Percentiles rank a stretch among this genome's conserved stretches.
These are phyloP conservation scores for Globisporangium okanoganense DNA, from an alignment of 352 stramenopile species.

Conservation along the genomic window DNA sequence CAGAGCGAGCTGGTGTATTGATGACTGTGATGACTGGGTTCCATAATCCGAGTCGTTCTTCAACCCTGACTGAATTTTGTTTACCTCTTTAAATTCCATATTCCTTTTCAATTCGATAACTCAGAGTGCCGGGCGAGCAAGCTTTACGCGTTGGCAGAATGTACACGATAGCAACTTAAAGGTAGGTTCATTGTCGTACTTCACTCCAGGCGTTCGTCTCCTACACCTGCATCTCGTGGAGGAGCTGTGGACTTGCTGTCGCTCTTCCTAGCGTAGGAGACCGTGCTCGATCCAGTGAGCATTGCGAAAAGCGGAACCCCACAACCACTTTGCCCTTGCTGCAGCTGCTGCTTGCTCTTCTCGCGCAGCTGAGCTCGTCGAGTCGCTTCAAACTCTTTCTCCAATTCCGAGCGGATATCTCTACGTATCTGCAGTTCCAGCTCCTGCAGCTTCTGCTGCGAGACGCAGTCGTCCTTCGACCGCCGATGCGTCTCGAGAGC, in stretches of 20 bases:
- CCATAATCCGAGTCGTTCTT: too few relatives aligned
- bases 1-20: background rate
- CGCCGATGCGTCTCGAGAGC: conserved; percentile 37
- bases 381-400: conserved; percentile 52
- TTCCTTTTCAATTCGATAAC: too few relatives aligned
- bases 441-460: conserved; percentile 31
- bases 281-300: background rate
- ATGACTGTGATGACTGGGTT: background rate
- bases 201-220: background rate
- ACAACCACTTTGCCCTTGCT: background rate
- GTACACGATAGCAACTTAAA: too few relatives aligned
- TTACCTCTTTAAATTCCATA: too few relatives aligned
- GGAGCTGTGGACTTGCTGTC: background rate
- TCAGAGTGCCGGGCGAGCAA: too few relatives aligned
- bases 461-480: conserved; percentile 43
- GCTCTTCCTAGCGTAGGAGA: background rate
- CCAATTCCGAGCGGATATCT: conserved; percentile 59
- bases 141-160: too few relatives aligned
- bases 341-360: conserved; percentile 8
- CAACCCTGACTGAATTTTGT: too few relatives aligned
- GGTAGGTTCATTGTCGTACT: background rate
- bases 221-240: background rate
- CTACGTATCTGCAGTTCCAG: conserved; percentile 40
- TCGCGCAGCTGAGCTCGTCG: conserved; percentile 30
- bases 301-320: background rate